Base-by-base conservation (phyloP, 257 asterid genomes). In the Craterostigma plantagineum region DNA sequence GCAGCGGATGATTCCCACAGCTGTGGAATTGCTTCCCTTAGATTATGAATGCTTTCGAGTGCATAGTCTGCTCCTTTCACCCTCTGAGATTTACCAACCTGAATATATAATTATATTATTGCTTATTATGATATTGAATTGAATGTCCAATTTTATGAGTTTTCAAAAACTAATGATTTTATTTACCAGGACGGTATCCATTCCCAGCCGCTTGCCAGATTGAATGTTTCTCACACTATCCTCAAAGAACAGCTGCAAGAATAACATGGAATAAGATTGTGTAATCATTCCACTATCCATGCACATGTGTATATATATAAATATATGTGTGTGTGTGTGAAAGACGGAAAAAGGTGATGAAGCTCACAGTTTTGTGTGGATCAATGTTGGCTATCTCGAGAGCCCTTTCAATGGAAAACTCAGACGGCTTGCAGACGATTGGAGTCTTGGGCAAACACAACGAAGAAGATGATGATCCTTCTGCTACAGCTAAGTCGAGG, bases 11-110 rank as follows among this genome's bases (percentile, higher is more conserved):
- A 2, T 63, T 83, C 92, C 87, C 91, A 71, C 4, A 90, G 79
- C 65, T 90, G 83, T 10, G 99, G 99, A 13, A 83, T 61, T 8
- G 95, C 99, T 69, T 90, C 95, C 52, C 72, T 67, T 1, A 90
- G 71, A 68, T 83, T 83, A 47, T 83, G 95, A 37, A 90, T 79
- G 64, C 91, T 90, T 66, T 79, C 99, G 3, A 90, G 46, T 9
- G 78, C 99, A 35, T 79, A 83, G 62, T 90, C 95, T 23, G 95
- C 86, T 16, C 94, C 94, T 64, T 69, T 78, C 45, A 69, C 91
- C 40, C 87, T 79, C 40, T 83, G 94, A 1, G 92, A 72, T 52
- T 66, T 77, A 11, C 99, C 96, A 9, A 83, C 73, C 98, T 82
- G 77, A 46, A 53, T 16, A 12, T 27, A 35, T 7, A 12, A n/a